A percentile compares a stretch with the other conserved stretches of the same genome.
Evolutionary conservation across 164 flowering plant species (phyloP).

Genomic region (Malania oleifera): DNA sequence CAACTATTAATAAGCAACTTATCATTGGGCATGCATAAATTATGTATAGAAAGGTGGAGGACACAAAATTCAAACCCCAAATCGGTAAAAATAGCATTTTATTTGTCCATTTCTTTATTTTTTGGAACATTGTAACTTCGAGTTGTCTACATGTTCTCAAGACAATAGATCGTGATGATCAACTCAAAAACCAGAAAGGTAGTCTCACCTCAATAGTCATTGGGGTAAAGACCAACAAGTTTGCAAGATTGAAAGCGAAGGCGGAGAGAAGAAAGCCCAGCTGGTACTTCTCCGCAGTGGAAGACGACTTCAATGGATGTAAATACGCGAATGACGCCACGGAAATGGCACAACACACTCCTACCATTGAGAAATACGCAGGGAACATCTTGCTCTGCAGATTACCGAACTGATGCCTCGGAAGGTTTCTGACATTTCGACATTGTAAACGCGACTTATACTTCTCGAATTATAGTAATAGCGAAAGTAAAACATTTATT

Average conservation of each 20-base stretch:
- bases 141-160: too few relatives aligned
- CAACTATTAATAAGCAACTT: too few relatives aligned
- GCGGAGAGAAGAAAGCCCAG: slow-evolving; percentile 77
- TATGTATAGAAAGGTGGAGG: too few relatives aligned
- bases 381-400: slow-evolving; percentile 98
- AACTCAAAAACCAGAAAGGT: not conserved
- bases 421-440: slow-evolving; percentile 49
- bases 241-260: slow-evolving; percentile 72
- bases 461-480: not conserved
- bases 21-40: too few relatives aligned
- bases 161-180: not conserved
- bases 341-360: slow-evolving; percentile 59
- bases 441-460: not conserved
- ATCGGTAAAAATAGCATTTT: too few relatives aligned
- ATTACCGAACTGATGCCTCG: slow-evolving; percentile 94
- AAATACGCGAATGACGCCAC: slow-evolving; percentile 70
- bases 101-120: too few relatives aligned
- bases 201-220: slow-evolving; percentile 74
- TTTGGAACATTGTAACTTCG: too few relatives aligned
- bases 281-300: slow-evolving; percentile 72
- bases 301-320: slow-evolving; percentile 81
- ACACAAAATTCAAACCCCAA: too few relatives aligned
- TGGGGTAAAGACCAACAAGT: slow-evolving; percentile 81
- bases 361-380: slow-evolving; percentile 80
- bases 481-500: slow-evolving; percentile 4